These are phyloP conservation scores for Domatiomyces catenatus DNA, from an alignment of 2,329 filamentous ascomycete species.

Conservation along the genomic window DNA sequence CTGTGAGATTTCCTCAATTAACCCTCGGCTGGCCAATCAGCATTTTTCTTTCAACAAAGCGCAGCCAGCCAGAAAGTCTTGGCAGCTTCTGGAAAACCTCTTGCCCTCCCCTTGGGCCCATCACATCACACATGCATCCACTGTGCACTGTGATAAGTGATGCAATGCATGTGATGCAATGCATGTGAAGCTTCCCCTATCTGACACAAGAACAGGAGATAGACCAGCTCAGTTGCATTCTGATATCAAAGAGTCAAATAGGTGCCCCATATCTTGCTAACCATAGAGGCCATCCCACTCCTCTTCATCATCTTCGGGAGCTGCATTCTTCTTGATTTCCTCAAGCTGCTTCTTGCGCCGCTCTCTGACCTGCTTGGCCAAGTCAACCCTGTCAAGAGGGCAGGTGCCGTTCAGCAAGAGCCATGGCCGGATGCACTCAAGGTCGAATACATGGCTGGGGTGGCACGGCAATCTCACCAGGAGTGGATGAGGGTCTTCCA, in stretches of 20 bases:
- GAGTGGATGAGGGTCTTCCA: conserved; percentile 46
- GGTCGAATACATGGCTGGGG: conserved; percentile 45
- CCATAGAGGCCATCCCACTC: conserved; percentile 37
- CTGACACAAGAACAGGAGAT: neutral
- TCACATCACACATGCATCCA: neutral
- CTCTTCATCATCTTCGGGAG: conserved; percentile 27
- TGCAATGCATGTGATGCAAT: neutral
- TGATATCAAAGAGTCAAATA: neutral
- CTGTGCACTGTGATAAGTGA: neutral
- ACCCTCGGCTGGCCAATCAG: neutral
- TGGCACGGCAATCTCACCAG: conserved; percentile 49
- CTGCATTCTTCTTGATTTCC: conserved; percentile 20
- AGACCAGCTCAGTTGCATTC: neutral
- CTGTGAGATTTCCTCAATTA: neutral
- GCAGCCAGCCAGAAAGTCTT: neutral
- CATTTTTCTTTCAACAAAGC: neutral
- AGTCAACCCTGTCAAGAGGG: conserved; percentile 44
- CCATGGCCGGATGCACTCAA: conserved; percentile 52
- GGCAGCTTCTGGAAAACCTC: neutral
- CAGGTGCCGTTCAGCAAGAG: conserved; percentile 48
- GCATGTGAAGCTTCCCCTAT: neutral
- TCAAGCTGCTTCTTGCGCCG: conserved; percentile 28
- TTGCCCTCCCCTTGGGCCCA: neutral
- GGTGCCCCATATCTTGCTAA: conserved; percentile 3
- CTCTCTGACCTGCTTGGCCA: conserved; percentile 40